phyloP scores from a whole-genome alignment of 2,329 filamentous ascomycete species.

The Sphaceloma murrayae region DNA sequence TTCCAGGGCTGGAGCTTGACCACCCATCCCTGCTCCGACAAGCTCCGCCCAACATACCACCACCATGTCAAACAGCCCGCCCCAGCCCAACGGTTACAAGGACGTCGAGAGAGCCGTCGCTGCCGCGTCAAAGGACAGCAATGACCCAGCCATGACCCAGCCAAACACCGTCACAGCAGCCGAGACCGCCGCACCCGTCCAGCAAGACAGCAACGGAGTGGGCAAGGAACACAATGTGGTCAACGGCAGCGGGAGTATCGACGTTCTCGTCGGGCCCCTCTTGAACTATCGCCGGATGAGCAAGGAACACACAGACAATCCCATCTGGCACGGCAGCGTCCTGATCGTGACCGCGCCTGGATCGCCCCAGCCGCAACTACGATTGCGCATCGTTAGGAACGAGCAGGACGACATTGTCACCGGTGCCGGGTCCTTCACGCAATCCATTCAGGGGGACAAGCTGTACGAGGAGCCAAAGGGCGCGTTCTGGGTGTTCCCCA shows the following conservation, averaged over 20 bases:
- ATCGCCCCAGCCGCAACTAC: constrained; percentile 51
- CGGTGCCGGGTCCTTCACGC: constrained; percentile 21
- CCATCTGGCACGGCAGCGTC: constrained; percentile 73
- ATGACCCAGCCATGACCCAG: constrained; percentile 13
- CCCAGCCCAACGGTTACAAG: no score
- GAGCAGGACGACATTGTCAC: constrained; percentile 25
- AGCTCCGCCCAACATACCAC: neutral
- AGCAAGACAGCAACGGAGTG: constrained; percentile 7
- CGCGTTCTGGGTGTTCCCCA: constrained; percentile 51
- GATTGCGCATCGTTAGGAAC: constrained; percentile 45
- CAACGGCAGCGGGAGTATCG: constrained; percentile 33
- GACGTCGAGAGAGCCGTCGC: constrained; percentile 2
- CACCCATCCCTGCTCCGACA: neutral
- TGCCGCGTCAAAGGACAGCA: constrained; percentile 1
- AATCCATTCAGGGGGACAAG: constrained; percentile 41
- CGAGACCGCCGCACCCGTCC: constrained; percentile 9
- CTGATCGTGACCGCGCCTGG: constrained; percentile 71
- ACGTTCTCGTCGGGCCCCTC: constrained; percentile 62
- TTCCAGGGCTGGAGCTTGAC: no score
- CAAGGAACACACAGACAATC: constrained; percentile 36
- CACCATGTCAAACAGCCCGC: neutral
- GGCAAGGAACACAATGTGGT: constrained; percentile 18
- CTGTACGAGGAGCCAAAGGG: constrained; percentile 51
- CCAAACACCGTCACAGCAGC: constrained; percentile 6
- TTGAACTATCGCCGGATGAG: constrained; percentile 71